Evolutionary conservation across 2,329 filamentous ascomycete species (phyloP).

Genomic region (Fusarium devonianum): DNA sequence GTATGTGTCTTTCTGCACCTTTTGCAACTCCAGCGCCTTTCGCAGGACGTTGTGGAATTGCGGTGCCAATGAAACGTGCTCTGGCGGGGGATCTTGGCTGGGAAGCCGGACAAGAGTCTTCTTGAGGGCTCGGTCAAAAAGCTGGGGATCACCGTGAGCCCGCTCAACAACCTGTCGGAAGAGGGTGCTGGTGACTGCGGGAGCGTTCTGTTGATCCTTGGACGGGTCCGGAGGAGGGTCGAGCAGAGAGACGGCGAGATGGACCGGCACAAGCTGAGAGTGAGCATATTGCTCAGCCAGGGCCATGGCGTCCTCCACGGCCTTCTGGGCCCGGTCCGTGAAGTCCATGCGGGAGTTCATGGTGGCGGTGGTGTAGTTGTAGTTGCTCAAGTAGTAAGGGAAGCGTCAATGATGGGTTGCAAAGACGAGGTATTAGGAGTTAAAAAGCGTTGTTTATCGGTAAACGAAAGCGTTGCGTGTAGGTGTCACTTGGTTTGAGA

Average conservation of each 20-base stretch:
- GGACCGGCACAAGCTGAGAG: constrained; percentile 87
- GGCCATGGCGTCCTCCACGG: constrained; percentile 85
- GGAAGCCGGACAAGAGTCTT: constrained; percentile 89
- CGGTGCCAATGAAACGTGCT: constrained; percentile 83
- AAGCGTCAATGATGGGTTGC: constrained; percentile 5
- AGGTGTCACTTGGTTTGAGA: constrained; percentile 8
- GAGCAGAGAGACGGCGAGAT: constrained; percentile 84
- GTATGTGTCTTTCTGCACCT: constrained; percentile 96
- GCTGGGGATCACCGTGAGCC: constrained; percentile 90
- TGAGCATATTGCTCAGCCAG: constrained; percentile 91
- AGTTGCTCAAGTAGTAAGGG: too few relatives aligned
- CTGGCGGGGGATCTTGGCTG: constrained; percentile 93
- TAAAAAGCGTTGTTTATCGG: too few relatives aligned
- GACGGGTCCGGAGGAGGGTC: constrained; percentile 78
- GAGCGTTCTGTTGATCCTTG: constrained; percentile 82
- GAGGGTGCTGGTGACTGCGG: constrained; percentile 73
- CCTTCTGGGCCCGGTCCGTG: constrained; percentile 90
- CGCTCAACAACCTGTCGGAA: constrained; percentile 95
- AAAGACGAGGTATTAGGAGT: constrained; percentile 12
- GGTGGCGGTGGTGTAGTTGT: constrained; percentile 41
- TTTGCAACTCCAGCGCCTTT: constrained; percentile 86
- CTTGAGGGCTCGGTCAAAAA: constrained; percentile 88
- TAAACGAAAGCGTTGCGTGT: constrained; percentile 2
- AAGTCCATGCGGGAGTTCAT: constrained; percentile 88
- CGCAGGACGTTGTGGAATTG: constrained; percentile 83